Evolutionary conservation across 2,329 filamentous ascomycete species (phyloP).

Genomic region (Cladosporium sp.): DNA sequence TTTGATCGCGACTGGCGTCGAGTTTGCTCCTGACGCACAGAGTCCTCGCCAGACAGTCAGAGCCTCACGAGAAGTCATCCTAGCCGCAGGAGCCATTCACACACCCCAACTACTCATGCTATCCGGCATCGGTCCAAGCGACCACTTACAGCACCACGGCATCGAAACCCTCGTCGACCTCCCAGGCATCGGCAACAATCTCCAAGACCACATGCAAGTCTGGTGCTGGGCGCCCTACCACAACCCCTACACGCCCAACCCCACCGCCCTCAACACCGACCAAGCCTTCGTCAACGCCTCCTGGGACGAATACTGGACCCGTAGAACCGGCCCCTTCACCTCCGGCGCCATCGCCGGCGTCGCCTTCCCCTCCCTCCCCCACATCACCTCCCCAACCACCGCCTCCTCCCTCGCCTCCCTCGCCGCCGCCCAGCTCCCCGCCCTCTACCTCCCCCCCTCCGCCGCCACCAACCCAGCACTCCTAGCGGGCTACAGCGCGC

Average conservation of each 20-base stretch:
- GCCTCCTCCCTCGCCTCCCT: slow-evolving; percentile 14
- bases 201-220: slow-evolving; percentile 50
- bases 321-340: slow-evolving; percentile 25
- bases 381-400: slow-evolving; percentile 14
- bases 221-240: slow-evolving; percentile 21
- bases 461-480: slow-evolving; percentile 16
- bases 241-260: slow-evolving; percentile 16
- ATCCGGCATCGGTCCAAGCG: slow-evolving; percentile 51
- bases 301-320: slow-evolving; percentile 21
- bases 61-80: slow-evolving; percentile 25
- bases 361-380: slow-evolving; percentile 24
- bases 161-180: slow-evolving; percentile 52
- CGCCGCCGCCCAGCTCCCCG: slow-evolving; percentile 17
- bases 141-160: slow-evolving; percentile 38
- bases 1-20: slow-evolving; percentile 17
- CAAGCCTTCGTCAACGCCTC: slow-evolving; percentile 21
- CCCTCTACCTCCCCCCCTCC: slow-evolving; percentile 17
- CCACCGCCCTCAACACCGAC: slow-evolving; percentile 20
- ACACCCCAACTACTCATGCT: slow-evolving; percentile 28
- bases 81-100: slow-evolving; percentile 26
- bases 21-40: slow-evolving; percentile 20
- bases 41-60: slow-evolving; percentile 17
- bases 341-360: slow-evolving; percentile 23
- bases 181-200: slow-evolving; percentile 57
- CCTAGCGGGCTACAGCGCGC: slow-evolving; percentile 22